These are phyloP conservation scores for Orbilia blumenaviensis DNA, from an alignment of 2,329 filamentous ascomycete genomes.

Conservation along the genomic window DNA sequence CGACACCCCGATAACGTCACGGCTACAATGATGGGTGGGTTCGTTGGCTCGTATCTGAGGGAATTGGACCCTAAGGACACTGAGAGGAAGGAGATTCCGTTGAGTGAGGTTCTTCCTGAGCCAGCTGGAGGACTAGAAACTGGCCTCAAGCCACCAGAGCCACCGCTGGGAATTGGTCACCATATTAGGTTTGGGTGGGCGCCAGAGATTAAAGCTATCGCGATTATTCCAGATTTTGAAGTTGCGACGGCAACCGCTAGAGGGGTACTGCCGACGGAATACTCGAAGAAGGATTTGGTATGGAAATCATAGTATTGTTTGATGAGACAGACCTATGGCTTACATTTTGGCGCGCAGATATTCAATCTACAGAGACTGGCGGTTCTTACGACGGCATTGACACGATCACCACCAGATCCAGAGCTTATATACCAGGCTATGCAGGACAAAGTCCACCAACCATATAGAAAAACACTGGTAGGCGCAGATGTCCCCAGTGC, in stretches of 20 bases:
- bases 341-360: slow-evolving; percentile 63
- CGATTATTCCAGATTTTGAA: slow-evolving; percentile 94
- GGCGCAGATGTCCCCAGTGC: background rate
- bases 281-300: slow-evolving; percentile 65
- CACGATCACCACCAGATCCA: slow-evolving; percentile 87
- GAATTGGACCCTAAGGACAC: slow-evolving; percentile 89
- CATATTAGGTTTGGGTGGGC: slow-evolving; percentile 97
- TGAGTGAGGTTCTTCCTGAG: slow-evolving; percentile 89
- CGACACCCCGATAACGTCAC: slow-evolving; percentile 94
- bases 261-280: slow-evolving; percentile 80
- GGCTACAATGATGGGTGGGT: slow-evolving; percentile 92
- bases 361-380: slow-evolving; percentile 97
- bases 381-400: slow-evolving; percentile 85
- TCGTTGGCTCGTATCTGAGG: slow-evolving; percentile 95
- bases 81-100: slow-evolving; percentile 88
- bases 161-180: slow-evolving; percentile 91
- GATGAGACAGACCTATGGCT: background rate
- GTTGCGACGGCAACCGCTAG: slow-evolving; percentile 93
- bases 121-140: slow-evolving; percentile 92
- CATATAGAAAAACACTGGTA: slow-evolving; percentile 83
- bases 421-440: slow-evolving; percentile 96
- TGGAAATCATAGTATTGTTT: background rate
- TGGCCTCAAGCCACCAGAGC: slow-evolving; percentile 82
- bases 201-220: slow-evolving; percentile 92
- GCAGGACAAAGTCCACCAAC: slow-evolving; percentile 98